Evolutionary conservation across 768 basidiomycete species (phyloP), one percentile per base, ranked within the genome.

Genomic region (Russula compacta): DNA sequence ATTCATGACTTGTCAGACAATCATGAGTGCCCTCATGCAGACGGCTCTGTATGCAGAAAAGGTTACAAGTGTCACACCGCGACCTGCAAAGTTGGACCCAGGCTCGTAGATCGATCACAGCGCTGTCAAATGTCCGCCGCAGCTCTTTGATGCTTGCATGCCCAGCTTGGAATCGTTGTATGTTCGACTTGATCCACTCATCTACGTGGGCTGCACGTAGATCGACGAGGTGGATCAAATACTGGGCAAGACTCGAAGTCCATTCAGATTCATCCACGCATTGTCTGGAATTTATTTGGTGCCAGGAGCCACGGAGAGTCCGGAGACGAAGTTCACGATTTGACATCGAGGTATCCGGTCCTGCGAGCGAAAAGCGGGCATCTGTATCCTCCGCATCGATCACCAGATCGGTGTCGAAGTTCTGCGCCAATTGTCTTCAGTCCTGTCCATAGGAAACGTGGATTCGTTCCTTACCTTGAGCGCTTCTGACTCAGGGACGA

Each of bases 151-250:
- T 75, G 42, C 76, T 73, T 1, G 83, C 72, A 50, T 81, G 72
- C 21, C 69, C 71, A 0, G 58, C 61, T 38, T 76, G 73, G 70
- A 85, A 85, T 1, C 82, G 73, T 4, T 72, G 59, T 3, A 78
- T 66, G 56, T 85, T 85, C 9, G 73, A 69, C 4, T 71, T 68
- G 11, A 86, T 70, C 85, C 84, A 85, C 59, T 72, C 71, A 0
- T 69, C 69, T 15, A 85, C 81, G 54, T 79, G 79, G 2, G 72
- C 67, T 17, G 81, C 69, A 21, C 84, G 77, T 53, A 72, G 52
- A 36, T 79, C 72, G 17, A 74, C 78, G 6, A 81, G 65, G 1
- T 56, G 60, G 8, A 73, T 71, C 2, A 85, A 72, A 63, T 80
- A 73, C 2, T 58, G 39, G 0, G 71, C 71, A 6, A 85, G 71